These are phyloP conservation scores for Fusarium subtropicale DNA, from an alignment of 2,329 filamentous ascomycete species.

Conservation along the genomic window DNA sequence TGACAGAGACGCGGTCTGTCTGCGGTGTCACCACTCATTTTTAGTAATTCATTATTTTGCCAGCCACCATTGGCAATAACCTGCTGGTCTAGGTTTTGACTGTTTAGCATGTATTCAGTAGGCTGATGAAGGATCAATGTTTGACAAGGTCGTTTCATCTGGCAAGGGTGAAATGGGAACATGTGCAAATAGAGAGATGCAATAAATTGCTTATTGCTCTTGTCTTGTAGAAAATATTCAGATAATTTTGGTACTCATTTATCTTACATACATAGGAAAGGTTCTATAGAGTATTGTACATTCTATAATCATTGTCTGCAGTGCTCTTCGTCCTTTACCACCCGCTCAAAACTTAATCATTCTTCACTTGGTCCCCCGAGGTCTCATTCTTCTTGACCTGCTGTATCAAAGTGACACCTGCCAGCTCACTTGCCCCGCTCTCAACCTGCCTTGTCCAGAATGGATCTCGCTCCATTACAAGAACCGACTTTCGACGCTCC, in stretches of 20 bases:
- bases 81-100: too few relatives aligned
- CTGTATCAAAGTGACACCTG: slow-evolving; percentile 52
- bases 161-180: too few relatives aligned
- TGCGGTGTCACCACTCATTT: too few relatives aligned
- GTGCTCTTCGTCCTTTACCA: background rate
- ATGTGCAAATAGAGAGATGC: too few relatives aligned
- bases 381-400: slow-evolving; percentile 44
- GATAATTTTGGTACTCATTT: background rate
- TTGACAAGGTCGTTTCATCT: too few relatives aligned
- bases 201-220: too few relatives aligned
- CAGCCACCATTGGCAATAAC: too few relatives aligned
- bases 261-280: background rate
- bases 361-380: slow-evolving; percentile 19
- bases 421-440: slow-evolving; percentile 52
- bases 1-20: too few relatives aligned
- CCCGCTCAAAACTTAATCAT: slow-evolving; percentile 9
- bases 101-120: too few relatives aligned
- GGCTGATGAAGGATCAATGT: accelerated
- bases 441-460: slow-evolving; percentile 59
- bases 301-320: background rate
- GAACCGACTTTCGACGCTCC: slow-evolving; percentile 54
- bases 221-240: background rate
- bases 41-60: too few relatives aligned
- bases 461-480: slow-evolving; percentile 49
- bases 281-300: background rate